These are phyloP conservation scores for Epichloe sibirici DNA, from an alignment of 2,329 filamentous ascomycete genomes.

Conservation along the genomic window DNA sequence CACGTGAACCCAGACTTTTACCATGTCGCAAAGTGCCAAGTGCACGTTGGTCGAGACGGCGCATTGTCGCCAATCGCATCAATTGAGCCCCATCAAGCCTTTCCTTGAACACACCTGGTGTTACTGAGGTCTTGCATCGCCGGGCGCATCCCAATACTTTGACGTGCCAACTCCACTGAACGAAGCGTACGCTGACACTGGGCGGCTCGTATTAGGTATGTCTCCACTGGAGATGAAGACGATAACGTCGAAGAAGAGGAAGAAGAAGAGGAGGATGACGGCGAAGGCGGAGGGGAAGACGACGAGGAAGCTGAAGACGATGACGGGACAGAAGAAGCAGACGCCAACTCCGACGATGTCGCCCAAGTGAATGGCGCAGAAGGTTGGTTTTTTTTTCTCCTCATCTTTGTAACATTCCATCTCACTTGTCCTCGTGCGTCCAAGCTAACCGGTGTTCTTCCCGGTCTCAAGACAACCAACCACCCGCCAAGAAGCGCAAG, in stretches of 20 bases:
- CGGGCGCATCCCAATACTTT: background rate
- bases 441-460: background rate
- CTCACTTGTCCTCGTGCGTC: background rate
- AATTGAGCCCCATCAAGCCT: no score
- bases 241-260: constrained; percentile 28
- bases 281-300: constrained; percentile 15
- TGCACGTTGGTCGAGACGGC: background rate
- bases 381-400: constrained; percentile 17
- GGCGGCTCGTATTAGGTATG: constrained; percentile 18
- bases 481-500: constrained; percentile 41
- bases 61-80: background rate
- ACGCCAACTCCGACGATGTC: constrained; percentile 8
- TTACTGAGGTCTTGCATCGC: background rate
- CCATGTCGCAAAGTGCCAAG: background rate
- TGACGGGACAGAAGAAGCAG: constrained; percentile 8
- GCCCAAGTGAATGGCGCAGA: constrained; percentile 19
- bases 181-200: background rate
- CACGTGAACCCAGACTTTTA: no score
- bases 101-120: no score
- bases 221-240: constrained; percentile 27
- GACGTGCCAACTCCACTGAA: background rate
- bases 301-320: constrained; percentile 12
- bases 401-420: background rate
- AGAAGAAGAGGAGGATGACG: constrained; percentile 21
- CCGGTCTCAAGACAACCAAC: constrained; percentile 21